Evolutionary conservation across 768 basidiomycete genomes (phyloP), one percentile per base, ranked within the genome.

Genomic region (Agaricus subrufescens): DNA sequence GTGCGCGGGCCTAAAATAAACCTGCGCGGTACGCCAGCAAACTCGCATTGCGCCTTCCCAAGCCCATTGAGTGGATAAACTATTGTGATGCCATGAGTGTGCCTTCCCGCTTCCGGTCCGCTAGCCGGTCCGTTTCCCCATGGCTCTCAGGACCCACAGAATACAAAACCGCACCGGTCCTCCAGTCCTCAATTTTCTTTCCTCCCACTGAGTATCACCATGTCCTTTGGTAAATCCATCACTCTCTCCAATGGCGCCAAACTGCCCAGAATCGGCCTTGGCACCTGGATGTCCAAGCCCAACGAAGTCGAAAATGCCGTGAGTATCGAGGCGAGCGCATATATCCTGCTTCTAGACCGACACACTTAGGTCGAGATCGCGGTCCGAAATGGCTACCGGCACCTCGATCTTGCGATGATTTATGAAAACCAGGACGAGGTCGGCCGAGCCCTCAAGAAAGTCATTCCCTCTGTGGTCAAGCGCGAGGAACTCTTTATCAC

Each of bases 401-500:
- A 95, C 70, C 81, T 95, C 60, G 92, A 95, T 69, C 79, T 89
- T 19, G 92, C 91, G 3, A 80, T 81, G 80, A 75, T 89, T 46
- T 94, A 94, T 70, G 66, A 75, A 59, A 94, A 94, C 69, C 91
- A 92, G 69, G 76, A 83, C 56, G 89, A 88, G 70, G 83, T 90
- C 53, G 86, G 89, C 4, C 75, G 76, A 3, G 87, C 87, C 1
- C 75, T 91, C 65, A 86, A 86, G 70, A 87, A 87, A 65, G 81
- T 92, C 65, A 83, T 91, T 58, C 85, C 85, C 1, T 80, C 81
- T 8, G 86, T 91, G 52, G 88, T 91, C 58, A 81, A 84, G 65
- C 87, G 91, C 60, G 83, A 89, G 66, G 85, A 94, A 12, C 78
- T 93, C 54, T 91, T 87, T 69, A 84, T 89, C 69, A 90, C 89